These are phyloP conservation scores for Letharia lupina DNA, from an alignment of 495 filamentous ascomycete species.

Conservation along the genomic window DNA sequence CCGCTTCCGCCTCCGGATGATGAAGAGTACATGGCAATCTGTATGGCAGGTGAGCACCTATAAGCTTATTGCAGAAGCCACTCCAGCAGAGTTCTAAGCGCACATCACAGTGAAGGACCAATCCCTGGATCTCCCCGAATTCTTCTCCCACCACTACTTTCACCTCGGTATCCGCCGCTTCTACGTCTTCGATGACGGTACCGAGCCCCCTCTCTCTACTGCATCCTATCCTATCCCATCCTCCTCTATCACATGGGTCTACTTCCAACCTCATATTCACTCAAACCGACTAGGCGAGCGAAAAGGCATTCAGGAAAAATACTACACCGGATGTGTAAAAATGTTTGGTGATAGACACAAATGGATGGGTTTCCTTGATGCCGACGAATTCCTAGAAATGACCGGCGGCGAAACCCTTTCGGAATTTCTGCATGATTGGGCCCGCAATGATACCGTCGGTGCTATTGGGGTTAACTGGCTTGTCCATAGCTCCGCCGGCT, in stretches of 20 bases:
- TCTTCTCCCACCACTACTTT: constrained; percentile 25
- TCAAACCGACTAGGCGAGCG: not conserved
- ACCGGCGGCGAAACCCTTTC: not conserved
- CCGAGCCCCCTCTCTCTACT: constrained; percentile 21
- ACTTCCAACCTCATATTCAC: not conserved
- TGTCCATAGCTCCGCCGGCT: constrained; percentile 8
- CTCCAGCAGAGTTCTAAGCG: constrained; percentile 7
- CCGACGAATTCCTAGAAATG: constrained; percentile 14
- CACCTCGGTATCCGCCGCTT: constrained; percentile 26
- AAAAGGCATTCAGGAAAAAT: constrained; percentile 6
- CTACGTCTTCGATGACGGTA: constrained; percentile 29
- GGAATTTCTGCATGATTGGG: constrained; percentile 7
- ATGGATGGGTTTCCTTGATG: constrained; percentile 16
- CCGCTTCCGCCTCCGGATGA: constrained; percentile 14
- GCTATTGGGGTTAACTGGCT: constrained; percentile 3
- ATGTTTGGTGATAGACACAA: not conserved
- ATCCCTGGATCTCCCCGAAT: constrained; percentile 11
- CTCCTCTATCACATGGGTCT: constrained; percentile 15
- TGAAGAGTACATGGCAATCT: constrained; percentile 26
- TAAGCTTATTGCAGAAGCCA: not conserved
- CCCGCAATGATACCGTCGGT: not conserved
- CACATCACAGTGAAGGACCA: not conserved
- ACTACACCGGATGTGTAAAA: constrained; percentile 8
- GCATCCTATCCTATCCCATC: constrained; percentile 9
- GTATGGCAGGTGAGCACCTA: constrained; percentile 1